Base-by-base conservation (phyloP, 805 yeast genomes). In the Scheffersomyces amazonensis region DNA sequence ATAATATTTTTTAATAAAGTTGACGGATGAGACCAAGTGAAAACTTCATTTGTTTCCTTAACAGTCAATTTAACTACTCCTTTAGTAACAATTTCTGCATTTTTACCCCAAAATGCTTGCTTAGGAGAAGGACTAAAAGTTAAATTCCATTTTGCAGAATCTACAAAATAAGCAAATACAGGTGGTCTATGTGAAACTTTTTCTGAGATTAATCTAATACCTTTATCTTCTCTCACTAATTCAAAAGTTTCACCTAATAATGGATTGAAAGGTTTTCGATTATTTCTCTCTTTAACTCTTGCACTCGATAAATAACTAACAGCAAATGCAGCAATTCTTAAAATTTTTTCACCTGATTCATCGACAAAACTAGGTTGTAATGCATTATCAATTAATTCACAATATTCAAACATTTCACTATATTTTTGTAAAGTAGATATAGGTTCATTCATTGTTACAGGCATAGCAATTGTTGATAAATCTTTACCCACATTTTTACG, bases 31-130 rank as follows among this genome's bases (percentile, higher is more conserved):
- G 69, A 57, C 91, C 95, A 93, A 44, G 80, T 78, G 53, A 81
- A 86, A n/a, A 66, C 67, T 50, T 87, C 96, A 1, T 87, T 89
- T 0, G 82, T 72, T 2, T 66, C 51, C 41, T 76, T 75, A 32
- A 82, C 66, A 2, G 70, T 68, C 27, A 93, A 66, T 32, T 71
- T 74, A 3, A 84, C 66, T 11, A 69, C 68, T 27, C 99, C 99
- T 31, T 75, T 78, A 47, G 87, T 87, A 33, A 76, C 75, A 40
- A 93, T 66, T 57, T 93, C 98, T 6, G 87, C 80, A 19, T 90
- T 81, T 63, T 91, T 93, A 35, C 98, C 97, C 95, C 97, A 91
- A 52, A 87, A 87, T 58, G 89, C 88, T 52, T 90, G 96, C 16
- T 76, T 75, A 0, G 96, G 96, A 18, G 79, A 65, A 3, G 85